Evolutionary conservation across 23 red algal genomes (phyloP).

Genomic region (Gracilaria gracilis): DNA sequence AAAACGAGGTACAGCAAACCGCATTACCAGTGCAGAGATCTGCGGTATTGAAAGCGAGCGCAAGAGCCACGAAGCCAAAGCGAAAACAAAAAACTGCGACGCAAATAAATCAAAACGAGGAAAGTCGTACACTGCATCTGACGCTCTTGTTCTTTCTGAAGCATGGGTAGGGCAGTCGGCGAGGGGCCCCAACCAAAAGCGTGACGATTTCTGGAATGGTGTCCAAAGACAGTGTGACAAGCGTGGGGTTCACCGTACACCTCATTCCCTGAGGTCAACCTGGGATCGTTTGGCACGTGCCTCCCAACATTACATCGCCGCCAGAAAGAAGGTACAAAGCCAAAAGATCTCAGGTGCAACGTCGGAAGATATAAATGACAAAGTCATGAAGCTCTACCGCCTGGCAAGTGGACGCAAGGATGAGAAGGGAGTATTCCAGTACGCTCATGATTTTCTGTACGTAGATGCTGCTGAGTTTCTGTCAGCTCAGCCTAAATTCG

Average conservation of each 20-base stretch:
- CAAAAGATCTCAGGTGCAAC: conserved; percentile 10
- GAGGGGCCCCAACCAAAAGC: not conserved
- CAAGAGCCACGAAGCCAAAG: too few species aligned
- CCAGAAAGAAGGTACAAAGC: not conserved
- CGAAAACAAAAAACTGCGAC: too few species aligned
- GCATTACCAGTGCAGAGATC: too few species aligned
- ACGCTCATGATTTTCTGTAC: conserved; percentile 19
- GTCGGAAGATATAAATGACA: not conserved
- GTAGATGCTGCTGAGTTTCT: conserved; percentile 18
- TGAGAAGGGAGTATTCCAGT: conserved; percentile 1
- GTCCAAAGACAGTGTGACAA: not conserved
- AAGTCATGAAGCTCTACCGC: conserved; percentile 6
- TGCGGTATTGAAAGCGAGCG: too few species aligned
- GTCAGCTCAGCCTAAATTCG: not conserved
- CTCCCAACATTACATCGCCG: conserved; percentile 26
- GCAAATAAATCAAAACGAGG: conserved; percentile 11
- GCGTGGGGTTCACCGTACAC: not conserved
- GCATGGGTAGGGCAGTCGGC: conserved; percentile 22
- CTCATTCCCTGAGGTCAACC: conserved; percentile 3
- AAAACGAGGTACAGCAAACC: too few species aligned
- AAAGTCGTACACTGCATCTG: conserved; percentile 16
- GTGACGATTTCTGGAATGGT: not conserved
- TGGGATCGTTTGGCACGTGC: conserved; percentile 5
- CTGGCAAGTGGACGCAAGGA: not conserved
- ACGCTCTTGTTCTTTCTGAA: conserved; percentile 2